A percentile compares a stretch with the other conserved stretches of the same genome.
Conservation (phyloP, 495 filamentous ascomycete genomes). For the Evansstolkia leycettana region DNA sequence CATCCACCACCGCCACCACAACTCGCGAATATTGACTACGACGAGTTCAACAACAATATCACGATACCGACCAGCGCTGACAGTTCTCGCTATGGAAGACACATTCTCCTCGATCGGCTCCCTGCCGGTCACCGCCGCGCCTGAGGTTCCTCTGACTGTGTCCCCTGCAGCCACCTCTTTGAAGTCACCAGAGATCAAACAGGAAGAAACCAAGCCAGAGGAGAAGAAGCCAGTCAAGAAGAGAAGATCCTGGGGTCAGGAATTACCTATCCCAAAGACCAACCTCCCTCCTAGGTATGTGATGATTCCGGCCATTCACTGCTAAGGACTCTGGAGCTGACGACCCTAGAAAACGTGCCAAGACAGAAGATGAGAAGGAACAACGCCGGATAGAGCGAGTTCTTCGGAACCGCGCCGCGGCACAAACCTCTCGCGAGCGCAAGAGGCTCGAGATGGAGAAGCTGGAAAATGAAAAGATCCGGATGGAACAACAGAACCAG, state of each 20-base stretch:
- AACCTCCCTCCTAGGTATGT: constrained; percentile 86
- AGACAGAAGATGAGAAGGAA: constrained; percentile 98
- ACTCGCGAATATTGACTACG: neutral
- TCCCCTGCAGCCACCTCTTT: constrained; percentile 39
- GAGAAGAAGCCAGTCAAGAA: constrained; percentile 86
- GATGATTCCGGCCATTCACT: too few relatives aligned
- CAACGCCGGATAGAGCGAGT: constrained; percentile 96
- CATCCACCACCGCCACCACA: constrained; percentile 1
- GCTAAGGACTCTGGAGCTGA: too few relatives aligned
- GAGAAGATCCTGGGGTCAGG: constrained; percentile 97
- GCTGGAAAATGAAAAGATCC: constrained; percentile 62
- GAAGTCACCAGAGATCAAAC: constrained; percentile 14
- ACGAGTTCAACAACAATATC: too few relatives aligned
- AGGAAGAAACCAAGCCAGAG: constrained; percentile 20
- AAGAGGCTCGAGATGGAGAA: constrained; percentile 91
- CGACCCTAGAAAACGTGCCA: constrained; percentile 75
- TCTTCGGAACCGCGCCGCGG: constrained; percentile 86
- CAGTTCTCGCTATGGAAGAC: constrained; percentile 23
- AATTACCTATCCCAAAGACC: constrained; percentile 91
- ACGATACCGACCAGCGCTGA: too few relatives aligned
- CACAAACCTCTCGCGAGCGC: constrained; percentile 89
- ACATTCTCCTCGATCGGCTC: constrained; percentile 23
- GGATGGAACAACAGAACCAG: constrained; percentile 55
- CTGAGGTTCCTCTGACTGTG: constrained; percentile 34
- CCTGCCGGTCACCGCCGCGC: constrained; percentile 17